Evolutionary conservation across 352 stramenopile genomes (phyloP), one percentile per base, ranked within the genome.

Genomic region (Lagenidium sp.): DNA sequence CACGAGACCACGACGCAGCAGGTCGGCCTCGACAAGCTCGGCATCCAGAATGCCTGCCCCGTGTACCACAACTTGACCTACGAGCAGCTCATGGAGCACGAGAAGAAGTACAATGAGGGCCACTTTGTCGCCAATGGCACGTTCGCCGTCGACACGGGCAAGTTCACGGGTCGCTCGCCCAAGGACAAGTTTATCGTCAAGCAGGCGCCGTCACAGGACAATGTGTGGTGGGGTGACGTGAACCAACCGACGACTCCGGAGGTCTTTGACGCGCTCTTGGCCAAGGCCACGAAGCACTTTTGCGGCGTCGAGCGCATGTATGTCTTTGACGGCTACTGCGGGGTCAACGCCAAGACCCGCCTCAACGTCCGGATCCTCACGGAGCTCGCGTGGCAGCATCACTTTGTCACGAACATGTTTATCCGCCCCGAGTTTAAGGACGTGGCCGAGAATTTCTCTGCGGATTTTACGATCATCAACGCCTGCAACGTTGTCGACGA

Each of bases 321-420:
- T 59, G 63, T 80, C 15, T 80, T 80, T 43, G 67, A 80, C 32
- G 67, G 67, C 48, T 66, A 74, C 62, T 80, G 67, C 52, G 67
- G 67, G 22, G 67, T 72, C 35, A 80, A 80, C 60, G 61, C 69
- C 41, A 73, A 75, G 59, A 70, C 64, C 38, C 67, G 65, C 25
- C 38, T 74, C 21, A 80, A 76, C 37, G 67, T 80, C 36, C 67
- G 67, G 44, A 74, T 80, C 36, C 52, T 80, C 45, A 76, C 63
- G 44, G 64, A 80, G 44, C 49, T 80, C 36, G 67, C 67, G 54
- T 80, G 67, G 67, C 67, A 80, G 50, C 67, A 80, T 53, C 67
- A 80, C 55, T 80, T 80, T 53, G 63, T 76, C 35, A 82, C 68
- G 54, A 82, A 82, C 61, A 82, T 82, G 68, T 82, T 82, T 50